A percentile compares a stretch with the other conserved stretches of the same genome.
phyloP scores from a whole-genome alignment of 208 protist species.

The Trichomonas vaginalis region DNA sequence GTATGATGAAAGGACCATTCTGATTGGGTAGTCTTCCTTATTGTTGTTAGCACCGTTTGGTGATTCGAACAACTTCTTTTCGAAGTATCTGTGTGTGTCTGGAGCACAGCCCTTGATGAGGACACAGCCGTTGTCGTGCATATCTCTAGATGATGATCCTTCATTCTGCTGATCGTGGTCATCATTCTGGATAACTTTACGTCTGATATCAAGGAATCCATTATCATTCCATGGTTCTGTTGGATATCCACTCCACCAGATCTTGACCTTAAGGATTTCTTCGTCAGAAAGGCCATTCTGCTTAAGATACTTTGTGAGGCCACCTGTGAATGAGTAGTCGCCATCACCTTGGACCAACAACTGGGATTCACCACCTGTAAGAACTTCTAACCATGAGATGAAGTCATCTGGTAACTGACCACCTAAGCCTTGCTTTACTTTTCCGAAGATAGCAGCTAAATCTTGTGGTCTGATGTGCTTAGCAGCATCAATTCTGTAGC shows the following conservation, averaged over 20 bases:
- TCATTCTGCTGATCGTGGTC: constrained; percentile 48
- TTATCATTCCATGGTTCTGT: constrained; percentile 23
- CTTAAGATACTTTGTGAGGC: constrained; percentile 26
- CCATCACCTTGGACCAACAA: constrained; percentile 36
- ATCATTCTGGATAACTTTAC: constrained; percentile 50
- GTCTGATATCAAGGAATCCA: not conserved
- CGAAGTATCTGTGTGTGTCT: constrained; percentile 40
- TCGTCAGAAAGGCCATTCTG: constrained; percentile 28
- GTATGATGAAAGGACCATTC: constrained; percentile 41
- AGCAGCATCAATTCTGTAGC: constrained; percentile 44
- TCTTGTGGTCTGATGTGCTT: constrained; percentile 49
- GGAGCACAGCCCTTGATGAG: constrained; percentile 37
- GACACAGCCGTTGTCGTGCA: constrained; percentile 42
- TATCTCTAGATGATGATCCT: constrained; percentile 44
- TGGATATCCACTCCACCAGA: constrained; percentile 49
- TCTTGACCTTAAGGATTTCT: constrained; percentile 51
- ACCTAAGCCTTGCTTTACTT: constrained; percentile 40
- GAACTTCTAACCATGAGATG: constrained; percentile 44
- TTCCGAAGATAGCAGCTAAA: constrained; percentile 42
- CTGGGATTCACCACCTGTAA: constrained; percentile 42
- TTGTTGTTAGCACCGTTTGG: constrained; percentile 45
- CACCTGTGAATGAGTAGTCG: constrained; percentile 41
- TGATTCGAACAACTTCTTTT: constrained; percentile 39
- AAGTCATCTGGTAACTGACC: constrained; percentile 45
- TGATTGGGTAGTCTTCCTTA: constrained; percentile 45